Evolutionary conservation across 1,139 yeast genomes (phyloP).

Genomic region (Kluyveromyces sp.): DNA sequence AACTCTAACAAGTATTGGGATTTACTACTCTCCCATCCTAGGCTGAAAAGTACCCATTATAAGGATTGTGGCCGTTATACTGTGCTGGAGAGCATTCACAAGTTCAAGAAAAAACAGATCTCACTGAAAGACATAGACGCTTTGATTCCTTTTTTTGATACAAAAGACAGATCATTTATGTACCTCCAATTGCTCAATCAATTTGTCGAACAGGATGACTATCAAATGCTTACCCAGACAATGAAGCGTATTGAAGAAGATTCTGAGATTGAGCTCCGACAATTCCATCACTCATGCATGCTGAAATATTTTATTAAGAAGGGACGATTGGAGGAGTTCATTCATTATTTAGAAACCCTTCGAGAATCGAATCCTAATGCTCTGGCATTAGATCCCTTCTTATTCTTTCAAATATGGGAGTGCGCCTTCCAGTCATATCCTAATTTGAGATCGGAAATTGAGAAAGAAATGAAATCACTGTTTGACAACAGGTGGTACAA

Average conservation of each 20-base stretch:
- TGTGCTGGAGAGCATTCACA: conserved; percentile 11
- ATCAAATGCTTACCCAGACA: conserved; percentile 13
- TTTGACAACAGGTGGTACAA: conserved; percentile 13
- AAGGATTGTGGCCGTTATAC: conserved; percentile 13
- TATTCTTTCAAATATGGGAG: conserved; percentile 16
- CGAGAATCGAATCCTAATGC: conserved; percentile 9
- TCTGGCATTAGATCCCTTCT: conserved; percentile 11
- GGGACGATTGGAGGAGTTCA: conserved; percentile 17
- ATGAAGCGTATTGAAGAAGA: conserved; percentile 13
- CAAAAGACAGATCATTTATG: conserved; percentile 10
- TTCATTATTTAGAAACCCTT: conserved; percentile 16
- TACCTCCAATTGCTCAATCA: conserved; percentile 15
- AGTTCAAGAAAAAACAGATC: neutral
- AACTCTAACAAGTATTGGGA: conserved; percentile 6
- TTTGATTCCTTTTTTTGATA: conserved; percentile 6
- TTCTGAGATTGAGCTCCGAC: conserved; percentile 8
- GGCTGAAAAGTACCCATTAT: conserved; percentile 14
- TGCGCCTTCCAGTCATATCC: conserved; percentile 20
- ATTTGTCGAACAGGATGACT: conserved; percentile 16
- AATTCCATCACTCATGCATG: conserved; percentile 15
- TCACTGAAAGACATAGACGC: conserved; percentile 6
- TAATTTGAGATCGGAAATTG: conserved; percentile 15
- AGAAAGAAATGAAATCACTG: conserved; percentile 18
- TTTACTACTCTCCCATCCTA: conserved; percentile 5
- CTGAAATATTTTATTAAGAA: conserved; percentile 20